Conservation (phyloP, 768 basidiomycete species). For the Mycena albidolilacea region DNA sequence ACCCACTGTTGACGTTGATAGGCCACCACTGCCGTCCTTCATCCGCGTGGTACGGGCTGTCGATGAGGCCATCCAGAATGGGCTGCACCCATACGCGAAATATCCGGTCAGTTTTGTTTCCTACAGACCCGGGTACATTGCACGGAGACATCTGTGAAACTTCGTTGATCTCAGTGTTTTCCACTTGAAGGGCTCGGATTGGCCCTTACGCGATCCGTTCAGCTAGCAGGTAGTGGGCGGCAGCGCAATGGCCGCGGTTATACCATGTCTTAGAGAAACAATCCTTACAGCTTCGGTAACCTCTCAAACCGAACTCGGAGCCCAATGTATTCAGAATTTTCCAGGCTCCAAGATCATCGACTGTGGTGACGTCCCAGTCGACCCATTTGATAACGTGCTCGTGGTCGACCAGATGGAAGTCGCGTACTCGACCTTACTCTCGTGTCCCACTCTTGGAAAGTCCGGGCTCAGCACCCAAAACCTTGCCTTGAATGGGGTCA, state of each 20-base stretch:
- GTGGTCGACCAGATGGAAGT: conserved; percentile 91
- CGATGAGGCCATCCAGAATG: too few species aligned
- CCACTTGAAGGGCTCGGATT: conserved; percentile 90
- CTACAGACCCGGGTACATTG: conserved; percentile 69
- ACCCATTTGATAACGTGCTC: conserved; percentile 85
- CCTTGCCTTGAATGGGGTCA: conserved; percentile 69
- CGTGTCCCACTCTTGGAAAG: conserved; percentile 60
- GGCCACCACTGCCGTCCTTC: too few species aligned
- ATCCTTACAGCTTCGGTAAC: conserved; percentile 65
- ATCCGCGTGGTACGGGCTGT: too few species aligned
- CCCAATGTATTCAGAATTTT: not conserved
- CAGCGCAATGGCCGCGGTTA: conserved; percentile 72
- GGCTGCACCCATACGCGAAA: too few species aligned
- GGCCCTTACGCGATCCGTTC: conserved; percentile 90
- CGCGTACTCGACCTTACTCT: conserved; percentile 83
- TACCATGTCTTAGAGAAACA: conserved; percentile 78
- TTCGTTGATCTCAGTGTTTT: not conserved
- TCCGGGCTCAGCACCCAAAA: conserved; percentile 51
- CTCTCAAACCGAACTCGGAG: not conserved
- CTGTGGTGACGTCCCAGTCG: conserved; percentile 90
- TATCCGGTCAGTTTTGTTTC: too few species aligned
- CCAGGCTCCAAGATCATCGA: conserved; percentile 76
- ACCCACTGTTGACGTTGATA: too few species aligned
- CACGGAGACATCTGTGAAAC: not conserved
- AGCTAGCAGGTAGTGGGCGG: conserved; percentile 81